phyloP scores from a whole-genome alignment of 73 alveolate genomes.

The Paramecium pentaurelia region DNA sequence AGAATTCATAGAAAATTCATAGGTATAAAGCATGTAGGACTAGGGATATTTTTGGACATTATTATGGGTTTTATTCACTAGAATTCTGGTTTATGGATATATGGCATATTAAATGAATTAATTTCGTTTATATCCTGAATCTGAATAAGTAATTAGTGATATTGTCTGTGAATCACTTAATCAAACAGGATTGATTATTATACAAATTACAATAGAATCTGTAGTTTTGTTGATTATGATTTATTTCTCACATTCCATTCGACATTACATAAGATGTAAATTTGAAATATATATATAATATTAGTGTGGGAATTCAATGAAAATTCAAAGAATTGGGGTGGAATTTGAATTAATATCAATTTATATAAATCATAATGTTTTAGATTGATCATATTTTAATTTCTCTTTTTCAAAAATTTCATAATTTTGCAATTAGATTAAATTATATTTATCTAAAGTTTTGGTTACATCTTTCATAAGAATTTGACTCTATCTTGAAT shows the following conservation, averaged over 20 bases:
- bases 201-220: conserved; percentile 9
- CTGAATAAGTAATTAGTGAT: background rate
- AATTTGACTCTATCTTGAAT: conserved; percentile 18
- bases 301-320: conserved; percentile 23
- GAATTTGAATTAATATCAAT: background rate
- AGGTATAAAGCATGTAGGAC: background rate
- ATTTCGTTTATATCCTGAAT: background rate
- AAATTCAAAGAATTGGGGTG: background rate
- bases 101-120: conserved; percentile 33
- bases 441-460: background rate
- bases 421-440: background rate
- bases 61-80: background rate
- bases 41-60: conserved; percentile 21
- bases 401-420: conserved; percentile 8
- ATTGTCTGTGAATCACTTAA: background rate
- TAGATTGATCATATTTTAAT: conserved; percentile 28
- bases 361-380: conserved; percentile 2
- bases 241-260: background rate
- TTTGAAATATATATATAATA: background rate
- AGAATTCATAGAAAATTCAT: conserved; percentile 15
- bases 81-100: conserved; percentile 8
- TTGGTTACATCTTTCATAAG: background rate
- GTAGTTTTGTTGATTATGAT: background rate
- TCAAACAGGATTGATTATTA: background rate
- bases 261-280: conserved; percentile 24